Conservation (phyloP, 2,329 filamentous ascomycete genomes). For the Aspergillus sp. region DNA sequence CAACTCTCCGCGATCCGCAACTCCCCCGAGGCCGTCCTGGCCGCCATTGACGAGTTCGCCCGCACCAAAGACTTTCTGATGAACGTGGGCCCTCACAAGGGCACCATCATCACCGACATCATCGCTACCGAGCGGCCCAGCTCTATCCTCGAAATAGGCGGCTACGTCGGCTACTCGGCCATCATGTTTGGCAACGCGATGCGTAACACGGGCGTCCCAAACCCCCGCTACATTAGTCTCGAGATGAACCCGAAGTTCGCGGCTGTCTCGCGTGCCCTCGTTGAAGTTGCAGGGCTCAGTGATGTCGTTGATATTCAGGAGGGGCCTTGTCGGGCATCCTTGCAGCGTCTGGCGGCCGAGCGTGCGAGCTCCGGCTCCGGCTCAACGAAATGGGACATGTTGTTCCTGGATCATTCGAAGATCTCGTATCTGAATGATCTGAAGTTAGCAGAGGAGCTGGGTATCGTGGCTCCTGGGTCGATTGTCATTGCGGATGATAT, state of each 20-base stretch:
- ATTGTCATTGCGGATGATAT: slow-evolving; percentile 46
- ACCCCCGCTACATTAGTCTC: slow-evolving; percentile 61
- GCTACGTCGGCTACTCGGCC: slow-evolving; percentile 78
- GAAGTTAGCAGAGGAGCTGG: slow-evolving; percentile 71
- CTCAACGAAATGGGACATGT: slow-evolving; percentile 56
- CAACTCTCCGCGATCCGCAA: slow-evolving; percentile 50
- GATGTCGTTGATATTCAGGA: slow-evolving; percentile 69
- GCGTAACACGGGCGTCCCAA: slow-evolving; percentile 59
- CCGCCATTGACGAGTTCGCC: slow-evolving; percentile 69
- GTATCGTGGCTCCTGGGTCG: slow-evolving; percentile 53
- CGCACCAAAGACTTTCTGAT: slow-evolving; percentile 56
- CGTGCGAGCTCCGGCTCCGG: slow-evolving; percentile 22
- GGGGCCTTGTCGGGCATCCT: slow-evolving; percentile 63
- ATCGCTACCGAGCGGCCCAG: slow-evolving; percentile 66
- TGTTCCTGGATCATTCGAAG: slow-evolving; percentile 81
- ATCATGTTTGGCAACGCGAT: slow-evolving; percentile 70
- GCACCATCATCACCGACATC: slow-evolving; percentile 65
- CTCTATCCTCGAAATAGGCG: slow-evolving; percentile 73
- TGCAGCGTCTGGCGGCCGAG: slow-evolving; percentile 58
- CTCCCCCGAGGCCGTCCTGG: slow-evolving; percentile 65
- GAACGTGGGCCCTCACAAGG: slow-evolving; percentile 67
- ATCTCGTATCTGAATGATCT: slow-evolving; percentile 71
- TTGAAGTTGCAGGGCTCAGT: slow-evolving; percentile 69
- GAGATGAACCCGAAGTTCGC: slow-evolving; percentile 74
- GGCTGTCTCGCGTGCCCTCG: slow-evolving; percentile 64